Percentiles rank a stretch among this genome's conserved stretches.
Conservation (phyloP, 1,284 basidiomycete genomes). For the Microbotryum lychnidis-dioicae region DNA sequence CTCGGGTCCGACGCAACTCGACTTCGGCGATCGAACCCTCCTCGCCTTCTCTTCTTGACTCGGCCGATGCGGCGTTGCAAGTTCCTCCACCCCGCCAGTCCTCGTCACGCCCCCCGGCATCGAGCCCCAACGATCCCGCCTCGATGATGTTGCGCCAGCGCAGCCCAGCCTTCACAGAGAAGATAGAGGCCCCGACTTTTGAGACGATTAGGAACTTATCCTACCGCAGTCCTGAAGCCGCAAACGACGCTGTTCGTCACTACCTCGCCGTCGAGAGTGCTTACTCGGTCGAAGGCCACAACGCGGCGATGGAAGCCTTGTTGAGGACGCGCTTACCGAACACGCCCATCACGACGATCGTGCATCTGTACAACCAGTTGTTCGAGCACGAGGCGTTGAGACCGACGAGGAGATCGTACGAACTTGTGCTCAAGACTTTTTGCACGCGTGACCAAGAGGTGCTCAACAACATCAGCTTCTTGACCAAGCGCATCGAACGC, state of each 20-base stretch:
- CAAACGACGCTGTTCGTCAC: constrained; percentile 13
- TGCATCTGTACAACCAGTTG: constrained; percentile 70
- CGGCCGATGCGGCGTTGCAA: no score
- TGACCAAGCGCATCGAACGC: constrained; percentile 45
- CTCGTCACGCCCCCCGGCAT: no score
- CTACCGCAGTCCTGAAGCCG: background rate
- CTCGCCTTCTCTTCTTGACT: background rate
- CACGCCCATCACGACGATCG: constrained; percentile 53
- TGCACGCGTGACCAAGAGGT: constrained; percentile 66
- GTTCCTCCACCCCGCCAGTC: no score
- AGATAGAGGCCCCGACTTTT: background rate
- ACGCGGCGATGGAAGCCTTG: constrained; percentile 56
- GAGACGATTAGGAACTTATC: no score
- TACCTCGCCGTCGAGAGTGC: constrained; percentile 15
- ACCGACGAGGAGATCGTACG: constrained; percentile 62
- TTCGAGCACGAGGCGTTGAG: constrained; percentile 52
- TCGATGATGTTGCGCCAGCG: background rate
- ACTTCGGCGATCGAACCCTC: constrained; percentile 5
- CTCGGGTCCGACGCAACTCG: constrained; percentile 18
- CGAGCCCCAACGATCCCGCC: background rate
- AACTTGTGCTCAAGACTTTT: constrained; percentile 59
- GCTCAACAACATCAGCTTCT: constrained; percentile 44
- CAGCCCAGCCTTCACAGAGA: background rate
- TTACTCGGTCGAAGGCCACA: constrained; percentile 49
- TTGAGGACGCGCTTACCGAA: constrained; percentile 48